These are phyloP conservation scores for Solanum paucissectum DNA, from an alignment of 257 asterid genomes.

Conservation along the genomic window DNA sequence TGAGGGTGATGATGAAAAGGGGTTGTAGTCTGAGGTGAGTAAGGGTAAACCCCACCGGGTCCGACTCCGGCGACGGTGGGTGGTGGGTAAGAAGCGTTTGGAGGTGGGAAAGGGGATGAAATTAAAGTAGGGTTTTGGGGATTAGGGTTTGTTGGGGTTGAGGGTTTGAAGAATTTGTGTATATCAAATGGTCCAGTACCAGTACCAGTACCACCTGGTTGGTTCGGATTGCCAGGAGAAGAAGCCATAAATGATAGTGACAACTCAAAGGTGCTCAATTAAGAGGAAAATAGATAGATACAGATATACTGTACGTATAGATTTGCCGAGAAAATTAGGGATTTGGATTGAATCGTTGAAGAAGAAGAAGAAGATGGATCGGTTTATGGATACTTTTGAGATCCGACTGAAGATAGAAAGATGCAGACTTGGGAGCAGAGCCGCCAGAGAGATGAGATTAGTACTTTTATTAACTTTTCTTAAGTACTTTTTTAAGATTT, in stretches of 20 bases:
- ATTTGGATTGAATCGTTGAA: background rate
- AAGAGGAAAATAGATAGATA: background rate
- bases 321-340: background rate
- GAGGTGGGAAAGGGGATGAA: slow-evolving; percentile 39
- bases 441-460: background rate
- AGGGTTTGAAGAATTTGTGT: slow-evolving; percentile 55
- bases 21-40: slow-evolving; percentile 34
- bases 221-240: slow-evolving; percentile 69
- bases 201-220: slow-evolving; percentile 47
- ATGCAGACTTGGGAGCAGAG: background rate
- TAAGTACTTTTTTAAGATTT: background rate
- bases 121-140: slow-evolving; percentile 34
- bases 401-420: background rate
- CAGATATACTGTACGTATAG: background rate
- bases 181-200: slow-evolving; percentile 54
- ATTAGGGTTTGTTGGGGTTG: slow-evolving; percentile 34
- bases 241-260: slow-evolving; percentile 7
- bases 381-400: background rate
- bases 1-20: slow-evolving; percentile 36
- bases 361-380: background rate
- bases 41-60: slow-evolving; percentile 33
- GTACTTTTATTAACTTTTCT: background rate
- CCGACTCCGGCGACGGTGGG: slow-evolving; percentile 31
- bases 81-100: slow-evolving; percentile 77
- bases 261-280: background rate